Conservation (phyloP, 2,329 filamentous ascomycete species). For the Penicillium freii region DNA sequence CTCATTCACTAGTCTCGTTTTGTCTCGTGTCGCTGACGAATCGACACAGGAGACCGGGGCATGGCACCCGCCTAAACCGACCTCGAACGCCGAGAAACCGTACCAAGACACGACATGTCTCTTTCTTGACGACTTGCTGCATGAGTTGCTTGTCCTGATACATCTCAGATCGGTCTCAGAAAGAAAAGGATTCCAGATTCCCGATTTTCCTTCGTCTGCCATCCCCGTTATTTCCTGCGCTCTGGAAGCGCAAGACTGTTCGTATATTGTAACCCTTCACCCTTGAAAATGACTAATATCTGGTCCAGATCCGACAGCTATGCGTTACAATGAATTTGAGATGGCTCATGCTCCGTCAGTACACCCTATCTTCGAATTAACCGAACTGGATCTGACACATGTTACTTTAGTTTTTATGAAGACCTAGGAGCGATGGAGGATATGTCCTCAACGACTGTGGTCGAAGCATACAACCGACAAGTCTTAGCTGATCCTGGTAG, state of each 20-base stretch:
- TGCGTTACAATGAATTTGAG: constrained; percentile 29
- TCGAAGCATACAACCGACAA: constrained; percentile 63
- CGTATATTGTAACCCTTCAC: constrained; percentile 12
- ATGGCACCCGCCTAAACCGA: constrained; percentile 46
- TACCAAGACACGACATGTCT: constrained; percentile 43
- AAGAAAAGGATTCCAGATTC: constrained; percentile 35
- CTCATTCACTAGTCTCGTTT: not conserved
- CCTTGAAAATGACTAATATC: constrained; percentile 13
- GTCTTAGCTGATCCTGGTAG: constrained; percentile 54
- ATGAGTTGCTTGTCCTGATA: constrained; percentile 57
- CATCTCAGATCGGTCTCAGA: constrained; percentile 43
- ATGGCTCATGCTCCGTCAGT: constrained; percentile 28
- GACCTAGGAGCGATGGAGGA: constrained; percentile 62
- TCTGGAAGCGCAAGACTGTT: constrained; percentile 37
- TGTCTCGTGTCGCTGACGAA: constrained; percentile 2
- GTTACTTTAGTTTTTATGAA: constrained; percentile 52
- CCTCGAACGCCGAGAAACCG: constrained; percentile 34
- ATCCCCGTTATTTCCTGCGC: constrained; percentile 40
- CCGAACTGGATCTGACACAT: not conserved
- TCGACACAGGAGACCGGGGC: constrained; percentile 34
- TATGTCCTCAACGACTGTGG: constrained; percentile 61
- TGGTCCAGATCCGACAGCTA: constrained; percentile 30
- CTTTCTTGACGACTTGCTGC: constrained; percentile 59
- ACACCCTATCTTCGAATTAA: not conserved
- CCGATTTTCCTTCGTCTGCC: constrained; percentile 36